phyloP scores from a whole-genome alignment of 1,284 basidiomycete genomes.

The Irpex sp. region DNA sequence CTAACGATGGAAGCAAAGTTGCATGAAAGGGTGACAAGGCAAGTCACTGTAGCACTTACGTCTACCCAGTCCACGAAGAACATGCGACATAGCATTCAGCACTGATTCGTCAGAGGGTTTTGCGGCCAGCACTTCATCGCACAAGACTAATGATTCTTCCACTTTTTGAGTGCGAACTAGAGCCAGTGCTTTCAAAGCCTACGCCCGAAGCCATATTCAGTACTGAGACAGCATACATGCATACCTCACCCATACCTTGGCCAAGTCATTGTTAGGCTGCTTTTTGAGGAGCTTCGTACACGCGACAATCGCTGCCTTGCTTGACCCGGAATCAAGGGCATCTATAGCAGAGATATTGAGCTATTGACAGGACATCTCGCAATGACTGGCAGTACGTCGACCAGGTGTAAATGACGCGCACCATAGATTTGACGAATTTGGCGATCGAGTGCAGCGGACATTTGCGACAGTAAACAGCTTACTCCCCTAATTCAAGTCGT shows the following conservation, averaged over 20 bases:
- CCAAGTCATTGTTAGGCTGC: constrained; percentile 65
- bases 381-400: background rate
- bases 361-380: background rate
- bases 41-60: constrained; percentile 42
- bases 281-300: constrained; percentile 85
- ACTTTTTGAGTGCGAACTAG: constrained; percentile 78
- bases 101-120: constrained; percentile 69
- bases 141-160: constrained; percentile 75
- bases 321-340: constrained; percentile 79
- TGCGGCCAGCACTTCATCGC: constrained; percentile 69
- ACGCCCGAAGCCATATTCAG: constrained; percentile 6
- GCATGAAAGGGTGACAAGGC: background rate
- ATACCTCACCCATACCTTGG: constrained; percentile 39
- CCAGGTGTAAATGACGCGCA: constrained; percentile 28
- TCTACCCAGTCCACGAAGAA: constrained; percentile 71
- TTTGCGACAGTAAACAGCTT: constrained; percentile 27
- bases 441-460: constrained; percentile 57
- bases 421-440: constrained; percentile 81
- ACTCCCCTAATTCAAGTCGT: background rate
- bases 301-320: constrained; percentile 78
- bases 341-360: constrained; percentile 39
- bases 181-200: constrained; percentile 84
- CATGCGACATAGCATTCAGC: constrained; percentile 77
- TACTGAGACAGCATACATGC: background rate
- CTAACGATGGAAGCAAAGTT: constrained; percentile 31